Evolutionary conservation across 1,284 basidiomycete species (phyloP), one percentile per base, ranked within the genome.

Genomic region (Tilletiopsis washingtonensis): DNA sequence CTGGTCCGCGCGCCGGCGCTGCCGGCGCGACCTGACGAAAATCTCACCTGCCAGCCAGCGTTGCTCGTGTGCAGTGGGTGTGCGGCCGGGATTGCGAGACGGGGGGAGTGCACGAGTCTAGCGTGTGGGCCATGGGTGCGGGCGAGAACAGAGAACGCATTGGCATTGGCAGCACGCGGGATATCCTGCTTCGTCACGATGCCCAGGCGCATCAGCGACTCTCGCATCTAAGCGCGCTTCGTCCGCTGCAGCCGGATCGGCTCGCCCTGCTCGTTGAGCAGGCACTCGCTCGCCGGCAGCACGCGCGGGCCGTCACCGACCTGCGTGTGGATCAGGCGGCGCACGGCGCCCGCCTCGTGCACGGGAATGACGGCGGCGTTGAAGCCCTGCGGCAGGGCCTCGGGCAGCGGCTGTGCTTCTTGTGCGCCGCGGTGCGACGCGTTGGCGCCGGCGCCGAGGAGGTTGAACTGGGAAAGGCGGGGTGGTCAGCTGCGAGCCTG

Each of bases 301-400:
- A 67, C 51, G 40, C 67, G 62, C 15, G 70, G 70, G 5, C 70
- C 69, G 36, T 68, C 67, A 37, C 70, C 70, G 19, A 73, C 70
- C 43, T 67, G 64, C 7, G 70, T 73, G 57, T 73, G 70, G 40
- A 73, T 71, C 25, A 73, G 53, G 17, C 70, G 51, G 5, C 70
- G 59, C 19, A 73, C 69, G 3, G 65, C 54, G 23, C 67, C 70
- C 2, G 61, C 49, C 43, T 66, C 63, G 46, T 68, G 65, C 42
- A 70, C 65, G 14, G 65, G 69, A 37, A 73, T 67, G 27, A 71
- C 57, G 49, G 59, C 57, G 14, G 40, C 23, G 57, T 68, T 63
- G 57, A 73, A 73, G 12, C 47, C 43, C 24, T 50, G 29, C 2
- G 70, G 67, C 25, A 73, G 57, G 20, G 39, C 47, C 9, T 46